Evolutionary conservation across 2,329 filamentous ascomycete species (phyloP).

Genomic region (Penicillium vulpinum): DNA sequence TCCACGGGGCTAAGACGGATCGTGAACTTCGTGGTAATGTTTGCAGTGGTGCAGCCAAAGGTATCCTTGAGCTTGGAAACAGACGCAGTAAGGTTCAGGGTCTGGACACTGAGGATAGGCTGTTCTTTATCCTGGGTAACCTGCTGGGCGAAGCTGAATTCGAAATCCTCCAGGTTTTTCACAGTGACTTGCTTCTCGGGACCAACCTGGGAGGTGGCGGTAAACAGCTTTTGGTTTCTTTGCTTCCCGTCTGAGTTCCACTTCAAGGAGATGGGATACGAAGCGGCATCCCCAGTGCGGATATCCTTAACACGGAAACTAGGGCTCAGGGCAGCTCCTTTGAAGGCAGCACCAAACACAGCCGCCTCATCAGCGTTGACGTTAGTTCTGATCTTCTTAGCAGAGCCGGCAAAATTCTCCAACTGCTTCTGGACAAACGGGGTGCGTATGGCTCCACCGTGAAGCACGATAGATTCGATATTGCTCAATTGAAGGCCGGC

Average conservation of each 20-base stretch:
- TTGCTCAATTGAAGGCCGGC: conserved; percentile 73
- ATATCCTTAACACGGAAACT: conserved; percentile 99
- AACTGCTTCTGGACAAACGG: conserved; percentile 92
- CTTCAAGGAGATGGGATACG: conserved; percentile 72
- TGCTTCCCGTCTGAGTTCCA: conserved; percentile 72
- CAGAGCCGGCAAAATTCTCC: conserved; percentile 69
- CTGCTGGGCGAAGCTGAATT: conserved; percentile 76
- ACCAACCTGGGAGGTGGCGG: conserved; percentile 71
- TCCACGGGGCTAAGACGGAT: conserved; percentile 70
- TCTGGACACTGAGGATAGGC: conserved; percentile 66
- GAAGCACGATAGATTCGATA: conserved; percentile 86
- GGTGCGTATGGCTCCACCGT: conserved; percentile 85
- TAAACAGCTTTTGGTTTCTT: conserved; percentile 80
- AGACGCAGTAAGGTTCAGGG: conserved; percentile 82
- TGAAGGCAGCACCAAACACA: conserved; percentile 93
- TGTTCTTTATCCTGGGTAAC: conserved; percentile 46
- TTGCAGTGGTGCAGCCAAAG: conserved; percentile 72
- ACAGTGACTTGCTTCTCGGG: conserved; percentile 81
- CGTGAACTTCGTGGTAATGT: conserved; percentile 77
- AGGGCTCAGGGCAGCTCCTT: conserved; percentile 85
- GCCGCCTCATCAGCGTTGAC: conserved; percentile 97
- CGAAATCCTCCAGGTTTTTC: conserved; percentile 78
- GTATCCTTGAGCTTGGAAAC: conserved; percentile 76
- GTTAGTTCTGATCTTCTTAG: conserved; percentile 82
- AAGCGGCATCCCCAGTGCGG: conserved; percentile 71